phyloP scores from a whole-genome alignment of 257 asterid genomes.

The Jasminum sambac region DNA sequence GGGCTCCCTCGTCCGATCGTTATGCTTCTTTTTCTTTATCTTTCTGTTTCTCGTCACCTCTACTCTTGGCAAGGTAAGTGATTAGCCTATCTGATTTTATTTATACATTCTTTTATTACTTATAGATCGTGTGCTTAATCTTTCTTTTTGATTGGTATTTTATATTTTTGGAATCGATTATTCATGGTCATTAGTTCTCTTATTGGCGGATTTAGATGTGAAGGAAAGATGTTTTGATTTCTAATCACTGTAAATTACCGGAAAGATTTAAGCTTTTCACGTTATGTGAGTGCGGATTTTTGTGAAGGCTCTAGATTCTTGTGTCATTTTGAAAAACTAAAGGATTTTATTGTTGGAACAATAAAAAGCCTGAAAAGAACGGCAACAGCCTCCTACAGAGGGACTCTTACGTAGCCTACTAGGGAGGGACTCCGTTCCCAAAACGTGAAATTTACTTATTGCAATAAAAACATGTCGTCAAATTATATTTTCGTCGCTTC shows the following conservation, averaged over 20 bases:
- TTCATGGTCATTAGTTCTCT: neutral
- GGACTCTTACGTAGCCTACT: neutral
- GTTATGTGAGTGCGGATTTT: neutral
- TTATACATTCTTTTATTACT: conserved; percentile 4
- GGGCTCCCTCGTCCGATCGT: conserved; percentile 45
- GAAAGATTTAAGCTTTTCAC: neutral
- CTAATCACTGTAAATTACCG: neutral
- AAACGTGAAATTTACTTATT: neutral
- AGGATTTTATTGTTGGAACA: neutral
- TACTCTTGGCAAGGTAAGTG: conserved; percentile 51
- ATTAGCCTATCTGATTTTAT: conserved; percentile 14
- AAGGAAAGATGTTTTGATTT: conserved; percentile 8
- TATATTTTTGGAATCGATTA: neutral
- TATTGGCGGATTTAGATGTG: conserved; percentile 1
- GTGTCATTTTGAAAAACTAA: neutral
- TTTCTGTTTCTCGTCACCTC: conserved; percentile 39
- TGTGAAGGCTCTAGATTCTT: neutral
- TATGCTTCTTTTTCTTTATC: conserved; percentile 30
- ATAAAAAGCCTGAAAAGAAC: neutral
- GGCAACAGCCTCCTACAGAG: neutral
- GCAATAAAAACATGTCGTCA: neutral
- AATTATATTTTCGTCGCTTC: conserved; percentile 1
- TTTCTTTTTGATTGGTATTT: neutral
- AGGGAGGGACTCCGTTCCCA: neutral
- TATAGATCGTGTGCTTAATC: conserved; percentile 23